A percentile compares a stretch with the other conserved stretches of the same genome.
phyloP scores from a whole-genome alignment of 108 stramenopile genomes.

The Nitzschia sp. region DNA sequence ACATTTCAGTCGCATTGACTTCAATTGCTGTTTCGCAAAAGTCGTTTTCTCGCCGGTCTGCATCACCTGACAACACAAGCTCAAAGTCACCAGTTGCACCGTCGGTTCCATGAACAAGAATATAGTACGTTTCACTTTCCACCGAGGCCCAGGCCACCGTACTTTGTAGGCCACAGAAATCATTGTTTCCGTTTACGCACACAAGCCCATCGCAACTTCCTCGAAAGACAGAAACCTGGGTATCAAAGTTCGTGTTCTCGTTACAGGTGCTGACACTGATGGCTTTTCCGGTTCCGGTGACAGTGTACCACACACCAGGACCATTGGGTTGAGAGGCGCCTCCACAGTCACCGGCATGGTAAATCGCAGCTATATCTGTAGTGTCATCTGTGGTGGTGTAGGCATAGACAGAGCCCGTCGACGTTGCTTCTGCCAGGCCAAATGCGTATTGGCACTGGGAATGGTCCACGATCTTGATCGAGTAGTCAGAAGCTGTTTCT shows the following conservation, averaged over 20 bases:
- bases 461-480: not conserved
- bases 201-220: not conserved
- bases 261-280: constrained; percentile 8
- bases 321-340: not conserved
- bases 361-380: too few relatives aligned
- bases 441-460: not conserved
- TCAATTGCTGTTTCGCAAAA: not conserved
- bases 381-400: not conserved
- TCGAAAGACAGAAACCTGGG: constrained; percentile 1
- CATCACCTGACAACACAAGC: not conserved
- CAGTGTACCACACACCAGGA: constrained; percentile 17
- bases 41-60: not conserved
- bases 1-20: too few relatives aligned
- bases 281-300: constrained; percentile 2
- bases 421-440: not conserved
- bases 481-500: too few relatives aligned
- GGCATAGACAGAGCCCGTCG: not conserved
- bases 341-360: constrained; percentile 10
- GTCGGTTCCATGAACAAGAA: constrained; percentile 9
- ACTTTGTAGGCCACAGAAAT: not conserved
- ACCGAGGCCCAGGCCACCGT: constrained; percentile 4
- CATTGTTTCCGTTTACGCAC: constrained; percentile 7
- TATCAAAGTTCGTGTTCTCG: not conserved
- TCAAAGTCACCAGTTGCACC: not conserved
- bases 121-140: not conserved